A percentile compares a stretch with the other conserved stretches of the same genome.
These are phyloP conservation scores for Penicillium palitans DNA, from an alignment of 2,329 filamentous ascomycete species.

Conservation along the genomic window DNA sequence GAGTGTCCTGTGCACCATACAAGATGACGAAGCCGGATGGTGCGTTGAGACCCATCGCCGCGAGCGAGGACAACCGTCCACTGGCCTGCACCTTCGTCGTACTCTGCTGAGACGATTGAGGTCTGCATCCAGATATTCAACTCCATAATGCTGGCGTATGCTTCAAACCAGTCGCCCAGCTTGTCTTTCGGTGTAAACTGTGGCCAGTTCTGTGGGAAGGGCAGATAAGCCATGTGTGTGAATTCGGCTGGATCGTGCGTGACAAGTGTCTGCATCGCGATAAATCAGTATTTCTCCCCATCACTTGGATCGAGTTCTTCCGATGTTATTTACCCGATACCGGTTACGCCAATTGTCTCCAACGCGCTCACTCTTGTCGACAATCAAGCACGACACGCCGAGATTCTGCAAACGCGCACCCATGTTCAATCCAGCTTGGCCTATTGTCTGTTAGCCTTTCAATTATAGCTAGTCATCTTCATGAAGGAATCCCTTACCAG, in stretches of 20 bases:
- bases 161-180: constrained; percentile 52
- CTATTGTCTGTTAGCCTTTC: constrained; percentile 22
- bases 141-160: constrained; percentile 52
- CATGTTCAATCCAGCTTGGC: constrained; percentile 46
- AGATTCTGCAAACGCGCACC: constrained; percentile 45
- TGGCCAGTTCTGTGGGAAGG: constrained; percentile 46
- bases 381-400: constrained; percentile 43
- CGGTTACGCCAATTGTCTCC: constrained; percentile 54
- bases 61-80: constrained; percentile 42
- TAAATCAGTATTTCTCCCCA: neutral
- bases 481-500: constrained; percentile 27
- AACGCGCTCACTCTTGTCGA: constrained; percentile 49
- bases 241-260: constrained; percentile 45
- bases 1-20: constrained; percentile 52
- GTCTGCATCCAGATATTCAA: constrained; percentile 50
- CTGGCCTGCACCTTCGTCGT: constrained; percentile 38
- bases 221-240: constrained; percentile 41
- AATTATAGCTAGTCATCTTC: neutral
- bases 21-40: constrained; percentile 46
- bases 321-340: constrained; percentile 42
- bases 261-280: constrained; percentile 19
- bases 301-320: neutral
- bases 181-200: constrained; percentile 50
- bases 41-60: constrained; percentile 29
- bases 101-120: constrained; percentile 41